Evolutionary conservation across 306 rosid genomes (phyloP).

Genomic region (Dalbergia oliveri): DNA sequence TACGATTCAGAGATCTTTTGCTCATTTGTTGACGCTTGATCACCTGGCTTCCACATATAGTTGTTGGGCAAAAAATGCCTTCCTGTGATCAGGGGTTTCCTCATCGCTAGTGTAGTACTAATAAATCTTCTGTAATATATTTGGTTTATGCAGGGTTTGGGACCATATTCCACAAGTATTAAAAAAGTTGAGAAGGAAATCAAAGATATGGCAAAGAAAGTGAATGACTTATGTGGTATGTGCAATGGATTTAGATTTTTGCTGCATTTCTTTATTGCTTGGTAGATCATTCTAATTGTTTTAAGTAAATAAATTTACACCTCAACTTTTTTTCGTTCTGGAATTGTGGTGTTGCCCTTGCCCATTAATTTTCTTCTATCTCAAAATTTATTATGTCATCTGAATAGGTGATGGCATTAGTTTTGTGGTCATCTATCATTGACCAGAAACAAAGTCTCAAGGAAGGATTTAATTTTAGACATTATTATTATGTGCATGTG

Average conservation of each 20-base stretch:
- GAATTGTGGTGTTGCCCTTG: not conserved
- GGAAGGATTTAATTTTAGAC: constrained; percentile 24
- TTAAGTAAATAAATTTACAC: not conserved
- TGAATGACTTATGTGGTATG: constrained; percentile 92
- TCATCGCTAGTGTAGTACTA: not conserved
- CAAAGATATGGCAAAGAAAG: constrained; percentile 96
- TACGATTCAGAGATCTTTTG: constrained; percentile 8
- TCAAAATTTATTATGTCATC: not conserved
- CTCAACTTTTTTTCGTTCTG: not conserved
- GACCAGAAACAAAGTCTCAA: not conserved
- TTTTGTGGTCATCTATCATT: constrained; percentile 5
- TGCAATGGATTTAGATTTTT: constrained; percentile 22
- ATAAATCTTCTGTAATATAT: not conserved
- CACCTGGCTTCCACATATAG: constrained; percentile 15
- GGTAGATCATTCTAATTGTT: constrained; percentile 21
- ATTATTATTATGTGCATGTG: not conserved
- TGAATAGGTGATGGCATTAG: not conserved
- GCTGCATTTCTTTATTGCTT: constrained; percentile 6
- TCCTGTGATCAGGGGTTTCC: not conserved
- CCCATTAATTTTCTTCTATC: not conserved
- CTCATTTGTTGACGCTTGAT: not conserved
- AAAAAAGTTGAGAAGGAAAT: constrained; percentile 93
- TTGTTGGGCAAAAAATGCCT: not conserved
- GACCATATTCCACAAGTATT: constrained; percentile 87
- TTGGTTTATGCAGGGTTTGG: constrained; percentile 78